A percentile compares a stretch with the other conserved stretches of the same genome.
Evolutionary conservation across 108 stramenopile genomes (phyloP).

Genomic region (Cylindrotheca fusiformis): DNA sequence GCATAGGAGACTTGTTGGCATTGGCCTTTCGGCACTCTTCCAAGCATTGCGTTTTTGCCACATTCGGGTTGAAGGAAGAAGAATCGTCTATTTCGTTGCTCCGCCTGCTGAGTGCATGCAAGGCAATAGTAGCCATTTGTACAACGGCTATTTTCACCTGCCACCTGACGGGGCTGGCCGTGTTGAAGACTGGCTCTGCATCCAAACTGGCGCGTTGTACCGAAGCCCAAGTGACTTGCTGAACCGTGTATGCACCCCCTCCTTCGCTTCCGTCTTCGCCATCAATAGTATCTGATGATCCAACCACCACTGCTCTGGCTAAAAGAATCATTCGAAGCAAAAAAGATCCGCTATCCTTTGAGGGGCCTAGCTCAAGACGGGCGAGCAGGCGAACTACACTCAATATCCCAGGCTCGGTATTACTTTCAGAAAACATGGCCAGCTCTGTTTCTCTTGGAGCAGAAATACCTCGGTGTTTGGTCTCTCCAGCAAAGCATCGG

Average conservation of each 20-base stretch:
- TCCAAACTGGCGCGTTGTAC: constrained; percentile 26
- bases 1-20: not conserved
- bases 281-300: constrained; percentile 10
- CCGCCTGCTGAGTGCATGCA: constrained; percentile 8
- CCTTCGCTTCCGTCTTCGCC: constrained; percentile 21
- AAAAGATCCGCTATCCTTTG: constrained; percentile 5
- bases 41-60: constrained; percentile 37
- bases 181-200: constrained; percentile 31
- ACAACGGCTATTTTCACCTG: constrained; percentile 55
- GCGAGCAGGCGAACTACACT: constrained; percentile 12
- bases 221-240: constrained; percentile 30
- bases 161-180: constrained; percentile 53
- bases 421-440: not conserved
- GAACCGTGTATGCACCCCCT: constrained; percentile 24
- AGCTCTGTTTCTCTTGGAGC: constrained; percentile 26
- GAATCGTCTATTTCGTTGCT: constrained; percentile 4
- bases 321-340: constrained; percentile 58
- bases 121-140: constrained; percentile 35
- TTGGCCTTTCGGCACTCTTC: constrained; percentile 26
- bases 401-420: constrained; percentile 7
- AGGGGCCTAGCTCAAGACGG: constrained; percentile 11
- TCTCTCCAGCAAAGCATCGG: constrained; percentile 14
- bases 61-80: constrained; percentile 44
- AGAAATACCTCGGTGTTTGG: constrained; percentile 15
- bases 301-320: constrained; percentile 44